Base-by-base conservation (phyloP, 257 asterid species). In the Cruciata laevipes region DNA sequence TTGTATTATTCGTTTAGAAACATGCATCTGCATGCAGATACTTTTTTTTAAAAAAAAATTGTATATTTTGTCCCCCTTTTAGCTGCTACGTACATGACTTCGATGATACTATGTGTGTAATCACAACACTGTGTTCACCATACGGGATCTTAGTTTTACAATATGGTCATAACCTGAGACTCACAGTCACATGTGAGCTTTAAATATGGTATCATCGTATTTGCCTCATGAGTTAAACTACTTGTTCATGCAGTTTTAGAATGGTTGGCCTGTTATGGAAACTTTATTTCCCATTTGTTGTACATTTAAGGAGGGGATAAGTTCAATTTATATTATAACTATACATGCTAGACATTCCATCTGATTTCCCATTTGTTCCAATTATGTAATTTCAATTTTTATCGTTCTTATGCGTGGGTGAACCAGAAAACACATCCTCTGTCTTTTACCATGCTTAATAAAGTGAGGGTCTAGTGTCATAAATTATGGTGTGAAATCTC, bases 161-260 rank as follows among this genome's bases (percentile, higher is more conserved):
- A 30, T 31, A 3, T 60, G 8, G 42, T 35, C 0, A 47, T 58
- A 11, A 16, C 40, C 42, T 14, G 11, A 61, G n/a, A 24, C 35
- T 61, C 49, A n/a, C n/a, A n/a, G n/a, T n/a, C n/a, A 3, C 33
- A 40, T 4, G 25, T 11, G 24, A 61, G n/a, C 12, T 17, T 61
- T 61, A 1, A 33, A 18, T n/a, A 33, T 37, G 6, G 10, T 61
- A 56, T 13, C 38, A 58, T 58, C 16, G 7, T 52, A 52, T 18
- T 18, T 24, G 16, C 33, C 66, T 61, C 18, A 32, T 33, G 51
- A 62, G 17, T n/a, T 62, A 17, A 35, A 35, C 66, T 35, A 31
- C 42, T 60, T n/a, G 31, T 62, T 62, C 14, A 66, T 76, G 83
- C 95, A 93, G 99, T 87, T 96, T 72, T 27, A 72, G 53, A 61